Conservation (phyloP, 2,329 filamentous ascomycete species). For the Elsinoe batatas region DNA sequence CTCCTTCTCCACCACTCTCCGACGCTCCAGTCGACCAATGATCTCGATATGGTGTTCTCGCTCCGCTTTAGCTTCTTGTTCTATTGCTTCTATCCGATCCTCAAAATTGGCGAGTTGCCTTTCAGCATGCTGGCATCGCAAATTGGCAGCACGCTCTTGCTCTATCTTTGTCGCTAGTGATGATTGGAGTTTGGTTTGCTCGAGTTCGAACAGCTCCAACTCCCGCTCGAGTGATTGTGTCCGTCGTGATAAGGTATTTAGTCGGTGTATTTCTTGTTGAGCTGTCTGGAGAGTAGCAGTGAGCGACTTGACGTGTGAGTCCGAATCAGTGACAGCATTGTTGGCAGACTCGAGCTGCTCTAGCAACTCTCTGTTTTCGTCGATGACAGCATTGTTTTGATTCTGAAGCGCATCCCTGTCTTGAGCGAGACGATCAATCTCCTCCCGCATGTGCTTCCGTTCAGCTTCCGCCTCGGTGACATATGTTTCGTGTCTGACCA, state of each 20-base stretch:
- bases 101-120: conserved; percentile 67
- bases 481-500: conserved; percentile 87
- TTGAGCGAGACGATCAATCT: conserved; percentile 64
- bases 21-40: conserved; percentile 70
- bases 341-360: conserved; percentile 82
- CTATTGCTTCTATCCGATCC: conserved; percentile 80
- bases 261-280: conserved; percentile 62
- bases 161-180: conserved; percentile 58
- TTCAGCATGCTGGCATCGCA: conserved; percentile 80
- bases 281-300: conserved; percentile 68
- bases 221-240: conserved; percentile 74
- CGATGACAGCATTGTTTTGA: conserved; percentile 65
- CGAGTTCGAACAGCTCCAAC: conserved; percentile 66
- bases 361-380: conserved; percentile 72
- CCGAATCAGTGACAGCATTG: conserved; percentile 65
- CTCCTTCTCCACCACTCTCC: conserved; percentile 72
- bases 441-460: conserved; percentile 59
- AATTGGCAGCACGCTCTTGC: conserved; percentile 67
- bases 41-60: conserved; percentile 72
- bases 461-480: conserved; percentile 87
- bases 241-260: conserved; percentile 63
- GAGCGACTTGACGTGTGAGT: conserved; percentile 66
- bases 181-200: conserved; percentile 64
- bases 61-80: conserved; percentile 71
- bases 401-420: conserved; percentile 61